phyloP scores from a whole-genome alignment of 2,329 filamentous ascomycete species.

The Hortaea werneckii region DNA sequence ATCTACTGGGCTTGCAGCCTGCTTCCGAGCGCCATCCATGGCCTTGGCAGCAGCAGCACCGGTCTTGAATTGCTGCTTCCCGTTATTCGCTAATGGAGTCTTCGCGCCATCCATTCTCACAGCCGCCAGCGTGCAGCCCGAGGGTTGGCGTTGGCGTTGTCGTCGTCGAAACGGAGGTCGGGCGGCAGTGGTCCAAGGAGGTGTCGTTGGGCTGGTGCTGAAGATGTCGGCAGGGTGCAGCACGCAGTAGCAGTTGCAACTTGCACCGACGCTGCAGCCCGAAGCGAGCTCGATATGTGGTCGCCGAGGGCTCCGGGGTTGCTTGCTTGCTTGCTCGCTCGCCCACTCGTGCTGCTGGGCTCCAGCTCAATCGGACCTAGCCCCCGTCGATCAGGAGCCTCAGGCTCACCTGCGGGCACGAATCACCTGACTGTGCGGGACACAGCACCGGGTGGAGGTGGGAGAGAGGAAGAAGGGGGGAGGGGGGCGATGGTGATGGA shows the following conservation, averaged over 20 bases:
- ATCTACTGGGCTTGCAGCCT: conserved; percentile 46
- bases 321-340: too few species aligned
- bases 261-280: too few species aligned
- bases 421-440: neutral
- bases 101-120: conserved; percentile 20
- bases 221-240: too few species aligned
- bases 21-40: conserved; percentile 44
- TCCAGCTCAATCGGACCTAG: too few species aligned
- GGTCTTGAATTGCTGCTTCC: conserved; percentile 36
- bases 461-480: neutral
- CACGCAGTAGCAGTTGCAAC: too few species aligned
- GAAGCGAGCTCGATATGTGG: too few species aligned
- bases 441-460: neutral
- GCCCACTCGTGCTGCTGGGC: too few species aligned
- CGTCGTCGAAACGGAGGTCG: too few species aligned
- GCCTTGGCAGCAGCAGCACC: conserved; percentile 39
- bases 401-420: neutral
- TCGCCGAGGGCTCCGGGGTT: too few species aligned
- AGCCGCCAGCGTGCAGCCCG: conserved; percentile 15
- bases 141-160: too few species aligned
- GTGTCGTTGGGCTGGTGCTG: neutral
- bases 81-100: conserved; percentile 4
- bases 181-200: neutral
- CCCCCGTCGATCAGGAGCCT: neutral
- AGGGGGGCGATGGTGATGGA: neutral